Percentiles rank a stretch among this genome's conserved stretches.
phyloP scores from a whole-genome alignment of 2,329 filamentous ascomycete species.

The Exutisphaerella laricina region DNA sequence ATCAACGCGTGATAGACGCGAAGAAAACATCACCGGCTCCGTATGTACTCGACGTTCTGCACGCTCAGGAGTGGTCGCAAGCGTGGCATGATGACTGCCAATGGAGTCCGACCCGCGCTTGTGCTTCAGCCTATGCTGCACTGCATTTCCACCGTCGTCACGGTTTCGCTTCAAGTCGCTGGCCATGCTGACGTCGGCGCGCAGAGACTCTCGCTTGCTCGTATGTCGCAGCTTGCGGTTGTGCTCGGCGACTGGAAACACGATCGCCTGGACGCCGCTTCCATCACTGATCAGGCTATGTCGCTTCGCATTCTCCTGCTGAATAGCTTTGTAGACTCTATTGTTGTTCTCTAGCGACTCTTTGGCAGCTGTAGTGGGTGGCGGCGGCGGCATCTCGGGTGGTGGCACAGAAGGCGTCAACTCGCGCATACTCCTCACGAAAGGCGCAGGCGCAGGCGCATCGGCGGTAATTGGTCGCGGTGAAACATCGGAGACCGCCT shows the following conservation, averaged over 20 bases:
- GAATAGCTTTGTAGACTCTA: slow-evolving; percentile 21
- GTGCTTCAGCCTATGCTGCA: slow-evolving; percentile 12
- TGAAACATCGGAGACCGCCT: slow-evolving; percentile 1
- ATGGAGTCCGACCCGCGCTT: slow-evolving; percentile 17
- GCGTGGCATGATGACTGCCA: slow-evolving; percentile 9
- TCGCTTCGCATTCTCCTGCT: slow-evolving; percentile 28
- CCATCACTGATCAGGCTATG: slow-evolving; percentile 25
- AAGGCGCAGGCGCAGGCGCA: not conserved
- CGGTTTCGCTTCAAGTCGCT: slow-evolving; percentile 15
- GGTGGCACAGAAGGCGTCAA: slow-evolving; percentile 8
- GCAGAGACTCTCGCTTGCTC: slow-evolving; percentile 22
- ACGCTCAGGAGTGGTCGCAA: slow-evolving; percentile 1
- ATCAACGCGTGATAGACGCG: slow-evolving; percentile 8
- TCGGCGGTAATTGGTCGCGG: slow-evolving; percentile 15
- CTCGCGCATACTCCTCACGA: slow-evolving; percentile 6
- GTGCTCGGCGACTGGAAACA: slow-evolving; percentile 12
- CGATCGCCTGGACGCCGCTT: slow-evolving; percentile 17
- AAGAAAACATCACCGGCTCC: slow-evolving; percentile 1
- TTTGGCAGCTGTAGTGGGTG: slow-evolving; percentile 17
- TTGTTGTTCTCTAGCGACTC: slow-evolving; percentile 22
- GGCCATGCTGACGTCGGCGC: slow-evolving; percentile 19
- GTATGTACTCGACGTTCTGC: not conserved
- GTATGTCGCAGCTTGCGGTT: slow-evolving; percentile 24
- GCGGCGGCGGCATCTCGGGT: slow-evolving; percentile 8
- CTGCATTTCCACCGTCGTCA: slow-evolving; percentile 13